Percentiles rank a stretch among this genome's conserved stretches.
Evolutionary conservation across 2,329 filamentous ascomycete genomes (phyloP).

Genomic region (Plectosphaerella plurivora): DNA sequence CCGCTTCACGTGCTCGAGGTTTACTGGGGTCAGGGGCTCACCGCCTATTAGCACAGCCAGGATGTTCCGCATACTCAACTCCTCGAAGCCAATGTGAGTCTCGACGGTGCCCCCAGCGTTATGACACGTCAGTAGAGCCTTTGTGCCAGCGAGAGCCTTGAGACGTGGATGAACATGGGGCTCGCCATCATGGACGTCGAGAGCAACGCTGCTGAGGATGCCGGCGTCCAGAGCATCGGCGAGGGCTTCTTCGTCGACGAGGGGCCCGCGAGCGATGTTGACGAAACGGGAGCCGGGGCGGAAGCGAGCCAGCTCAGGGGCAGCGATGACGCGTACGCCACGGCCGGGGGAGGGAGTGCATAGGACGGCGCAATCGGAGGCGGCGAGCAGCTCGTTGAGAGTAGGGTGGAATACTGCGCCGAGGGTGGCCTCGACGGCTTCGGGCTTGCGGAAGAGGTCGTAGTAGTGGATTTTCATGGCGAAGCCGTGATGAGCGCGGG

Average conservation of each 20-base stretch:
- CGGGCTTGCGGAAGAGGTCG: slow-evolving; percentile 49
- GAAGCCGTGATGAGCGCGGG: slow-evolving; percentile 45
- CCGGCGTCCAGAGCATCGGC: slow-evolving; percentile 52
- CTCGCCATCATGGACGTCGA: slow-evolving; percentile 63
- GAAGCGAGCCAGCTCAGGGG: slow-evolving; percentile 42
- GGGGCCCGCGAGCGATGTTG: slow-evolving; percentile 60
- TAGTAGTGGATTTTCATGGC: slow-evolving; percentile 64
- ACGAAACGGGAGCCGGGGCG: slow-evolving; percentile 55
- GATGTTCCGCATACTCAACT: slow-evolving; percentile 63
- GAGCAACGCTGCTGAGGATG: slow-evolving; percentile 44
- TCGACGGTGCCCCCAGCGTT: slow-evolving; percentile 65
- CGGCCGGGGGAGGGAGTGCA: slow-evolving; percentile 51
- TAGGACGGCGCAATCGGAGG: slow-evolving; percentile 57
- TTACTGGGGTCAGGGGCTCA: slow-evolving; percentile 57
- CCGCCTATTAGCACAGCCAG: slow-evolving; percentile 50
- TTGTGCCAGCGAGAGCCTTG: slow-evolving; percentile 29
- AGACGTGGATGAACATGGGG: slow-evolving; percentile 48
- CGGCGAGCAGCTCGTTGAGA: slow-evolving; percentile 46
- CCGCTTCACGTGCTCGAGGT: slow-evolving; percentile 44
- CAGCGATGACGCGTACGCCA: slow-evolving; percentile 38
- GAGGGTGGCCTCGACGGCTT: slow-evolving; percentile 33
- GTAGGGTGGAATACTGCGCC: slow-evolving; percentile 44
- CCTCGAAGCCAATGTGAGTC: slow-evolving; percentile 63
- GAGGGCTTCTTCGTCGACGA: slow-evolving; percentile 63
- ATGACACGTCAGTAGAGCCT: slow-evolving; percentile 60